These are phyloP conservation scores for Hysterangium stoloniferum DNA, from an alignment of 768 basidiomycete genomes.

Conservation along the genomic window DNA sequence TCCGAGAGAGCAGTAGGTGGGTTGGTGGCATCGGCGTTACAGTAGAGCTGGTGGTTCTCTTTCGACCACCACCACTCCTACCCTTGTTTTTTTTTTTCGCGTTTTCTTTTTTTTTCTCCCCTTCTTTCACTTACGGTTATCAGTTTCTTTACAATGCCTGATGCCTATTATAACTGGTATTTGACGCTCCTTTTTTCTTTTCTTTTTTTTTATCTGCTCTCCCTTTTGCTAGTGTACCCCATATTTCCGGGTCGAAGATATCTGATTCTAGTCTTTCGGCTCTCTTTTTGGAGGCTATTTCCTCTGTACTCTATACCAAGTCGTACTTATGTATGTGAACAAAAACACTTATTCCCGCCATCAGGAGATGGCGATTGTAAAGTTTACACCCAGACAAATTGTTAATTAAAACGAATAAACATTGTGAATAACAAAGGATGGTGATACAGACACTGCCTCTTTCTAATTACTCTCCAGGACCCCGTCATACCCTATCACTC, in stretches of 20 bases:
- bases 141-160: too few relatives aligned
- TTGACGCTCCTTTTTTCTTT: not conserved
- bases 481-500: conserved; percentile 18
- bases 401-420: not conserved
- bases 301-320: not conserved
- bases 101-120: not conserved
- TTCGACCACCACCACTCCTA: too few relatives aligned
- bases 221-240: not conserved
- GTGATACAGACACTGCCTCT: not conserved
- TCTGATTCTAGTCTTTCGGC: not conserved
- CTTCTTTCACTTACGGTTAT: not conserved
- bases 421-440: too few relatives aligned
- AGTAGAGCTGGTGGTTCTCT: too few relatives aligned
- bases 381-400: not conserved
- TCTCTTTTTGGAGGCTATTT: not conserved
- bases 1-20: conserved; percentile 61
- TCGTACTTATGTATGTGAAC: not conserved
- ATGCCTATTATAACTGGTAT: too few relatives aligned
- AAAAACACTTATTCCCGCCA: too few relatives aligned
- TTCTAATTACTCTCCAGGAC: not conserved
- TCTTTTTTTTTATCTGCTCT: not conserved
- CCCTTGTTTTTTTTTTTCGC: not conserved
- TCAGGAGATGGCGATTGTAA: too few relatives aligned
- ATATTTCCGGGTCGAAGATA: not conserved
- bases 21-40: not conserved